phyloP scores from a whole-genome alignment of 148 eudicot genomes.

The Oxyria digyna region DNA sequence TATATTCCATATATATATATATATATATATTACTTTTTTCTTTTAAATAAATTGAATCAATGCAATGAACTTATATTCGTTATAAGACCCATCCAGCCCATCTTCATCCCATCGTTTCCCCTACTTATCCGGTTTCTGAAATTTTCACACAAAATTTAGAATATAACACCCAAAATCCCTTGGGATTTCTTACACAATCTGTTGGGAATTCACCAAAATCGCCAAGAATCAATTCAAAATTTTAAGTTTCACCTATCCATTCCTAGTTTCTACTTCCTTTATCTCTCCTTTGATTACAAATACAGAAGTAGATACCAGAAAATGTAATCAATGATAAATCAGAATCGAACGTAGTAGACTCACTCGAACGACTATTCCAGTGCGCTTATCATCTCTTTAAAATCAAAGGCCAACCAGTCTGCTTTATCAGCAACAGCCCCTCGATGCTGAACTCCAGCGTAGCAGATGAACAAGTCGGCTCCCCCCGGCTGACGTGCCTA shows the following conservation, averaged over 20 bases:
- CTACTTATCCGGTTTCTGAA: neutral
- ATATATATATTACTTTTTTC: no score
- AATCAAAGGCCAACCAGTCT: constrained; percentile 81
- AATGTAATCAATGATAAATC: neutral
- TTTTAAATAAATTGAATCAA: no score
- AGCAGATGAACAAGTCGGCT: constrained; percentile 86
- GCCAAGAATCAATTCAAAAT: neutral
- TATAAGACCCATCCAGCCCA: neutral
- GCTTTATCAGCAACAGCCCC: constrained; percentile 78
- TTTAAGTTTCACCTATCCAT: neutral
- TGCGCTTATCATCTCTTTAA: constrained; percentile 54
- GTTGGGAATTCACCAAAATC: neutral
- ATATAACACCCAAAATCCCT: neutral
- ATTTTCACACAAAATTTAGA: neutral
- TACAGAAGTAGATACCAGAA: neutral
- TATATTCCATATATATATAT: no score
- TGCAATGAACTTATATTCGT: no score
- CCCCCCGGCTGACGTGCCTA: constrained; percentile 92
- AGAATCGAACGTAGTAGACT: neutral
- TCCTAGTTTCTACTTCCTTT: neutral
- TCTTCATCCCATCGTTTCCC: no score
- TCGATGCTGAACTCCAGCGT: constrained; percentile 80
- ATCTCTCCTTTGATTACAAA: neutral
- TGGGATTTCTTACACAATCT: neutral
- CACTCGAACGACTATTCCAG: constrained; percentile 24